A percentile compares a stretch with the other conserved stretches of the same genome.
Conservation (phyloP, 2,329 filamentous ascomycete species). For the Neofusicoccum sp. region DNA sequence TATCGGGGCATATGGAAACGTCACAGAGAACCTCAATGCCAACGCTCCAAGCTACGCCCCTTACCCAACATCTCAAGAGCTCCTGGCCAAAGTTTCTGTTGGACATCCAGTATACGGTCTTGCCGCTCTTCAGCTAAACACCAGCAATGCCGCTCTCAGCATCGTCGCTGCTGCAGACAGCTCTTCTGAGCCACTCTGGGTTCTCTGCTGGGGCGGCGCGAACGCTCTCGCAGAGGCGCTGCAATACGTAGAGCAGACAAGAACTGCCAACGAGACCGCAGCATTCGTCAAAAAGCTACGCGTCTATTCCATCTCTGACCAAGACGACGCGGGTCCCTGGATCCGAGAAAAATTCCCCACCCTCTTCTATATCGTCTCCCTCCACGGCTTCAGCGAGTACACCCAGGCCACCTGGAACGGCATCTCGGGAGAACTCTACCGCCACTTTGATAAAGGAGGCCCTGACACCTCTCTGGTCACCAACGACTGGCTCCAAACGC, state of each 20-base stretch:
- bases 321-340: no score
- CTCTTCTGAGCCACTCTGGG: slow-evolving; percentile 45
- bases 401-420: slow-evolving; percentile 45
- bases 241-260: slow-evolving; percentile 32
- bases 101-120: slow-evolving; percentile 40
- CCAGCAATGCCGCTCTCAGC: slow-evolving; percentile 23
- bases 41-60: slow-evolving; percentile 32
- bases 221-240: slow-evolving; percentile 53
- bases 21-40: slow-evolving; percentile 41
- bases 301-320: no score
- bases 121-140: slow-evolving; percentile 29
- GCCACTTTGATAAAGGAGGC: slow-evolving; percentile 40
- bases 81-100: slow-evolving; percentile 23
- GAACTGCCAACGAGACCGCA: slow-evolving; percentile 31
- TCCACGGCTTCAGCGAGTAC: slow-evolving; percentile 52
- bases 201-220: slow-evolving; percentile 52
- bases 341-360: slow-evolving; percentile 47
- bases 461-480: slow-evolving; percentile 43
- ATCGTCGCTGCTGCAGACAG: slow-evolving; percentile 26
- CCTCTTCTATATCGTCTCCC: slow-evolving; percentile 49
- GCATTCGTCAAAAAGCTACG: slow-evolving; percentile 44
- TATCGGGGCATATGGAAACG: slow-evolving; percentile 28
- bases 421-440: slow-evolving; percentile 29
- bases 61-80: slow-evolving; percentile 25
- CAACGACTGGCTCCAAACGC: slow-evolving; percentile 46